Percentiles rank a stretch among this genome's conserved stretches.
Conservation (phyloP, 192 early-diverging fungal species). For the Umbelopsis sp. region DNA sequence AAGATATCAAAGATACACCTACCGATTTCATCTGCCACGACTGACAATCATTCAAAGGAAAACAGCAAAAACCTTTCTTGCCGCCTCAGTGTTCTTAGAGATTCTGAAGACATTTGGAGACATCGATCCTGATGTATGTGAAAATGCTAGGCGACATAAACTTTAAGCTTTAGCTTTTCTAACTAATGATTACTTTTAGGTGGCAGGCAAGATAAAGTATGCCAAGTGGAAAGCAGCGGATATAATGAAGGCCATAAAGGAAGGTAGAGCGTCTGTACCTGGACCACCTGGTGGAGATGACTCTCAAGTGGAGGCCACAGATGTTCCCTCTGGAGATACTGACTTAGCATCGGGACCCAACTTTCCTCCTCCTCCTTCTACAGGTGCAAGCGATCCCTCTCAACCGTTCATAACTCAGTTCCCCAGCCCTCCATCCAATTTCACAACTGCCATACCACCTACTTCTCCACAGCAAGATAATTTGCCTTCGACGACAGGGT, state of each 20-base stretch:
- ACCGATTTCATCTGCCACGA: not conserved
- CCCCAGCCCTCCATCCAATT: slow-evolving; percentile 43
- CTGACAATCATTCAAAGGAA: slow-evolving; percentile 45
- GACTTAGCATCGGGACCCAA: not conserved
- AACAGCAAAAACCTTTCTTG: slow-evolving; percentile 89
- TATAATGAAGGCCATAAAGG: slow-evolving; percentile 88
- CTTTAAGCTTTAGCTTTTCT: too few species aligned
- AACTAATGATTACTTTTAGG: too few species aligned
- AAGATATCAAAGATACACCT: not conserved
- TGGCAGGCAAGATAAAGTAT: slow-evolving; percentile 90
- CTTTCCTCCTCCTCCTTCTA: not conserved
- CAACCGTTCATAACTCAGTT: slow-evolving; percentile 35
- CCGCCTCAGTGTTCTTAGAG: slow-evolving; percentile 89
- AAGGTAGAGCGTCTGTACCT: slow-evolving; percentile 72
- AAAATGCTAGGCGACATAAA: not conserved
- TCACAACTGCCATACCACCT: slow-evolving; percentile 35
- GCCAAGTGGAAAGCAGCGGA: slow-evolving; percentile 95
- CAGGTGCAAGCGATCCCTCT: not conserved
- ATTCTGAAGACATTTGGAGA: slow-evolving; percentile 83
- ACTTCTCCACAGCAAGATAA: slow-evolving; percentile 1
- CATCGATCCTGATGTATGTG: slow-evolving; percentile 58
- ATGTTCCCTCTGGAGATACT: not conserved
- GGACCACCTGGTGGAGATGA: slow-evolving; percentile 53
- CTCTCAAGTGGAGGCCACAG: not conserved
- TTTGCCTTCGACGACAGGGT: not conserved